Base-by-base conservation (phyloP, 1,139 yeast genomes). In the Suhomyces ambrosiae region DNA sequence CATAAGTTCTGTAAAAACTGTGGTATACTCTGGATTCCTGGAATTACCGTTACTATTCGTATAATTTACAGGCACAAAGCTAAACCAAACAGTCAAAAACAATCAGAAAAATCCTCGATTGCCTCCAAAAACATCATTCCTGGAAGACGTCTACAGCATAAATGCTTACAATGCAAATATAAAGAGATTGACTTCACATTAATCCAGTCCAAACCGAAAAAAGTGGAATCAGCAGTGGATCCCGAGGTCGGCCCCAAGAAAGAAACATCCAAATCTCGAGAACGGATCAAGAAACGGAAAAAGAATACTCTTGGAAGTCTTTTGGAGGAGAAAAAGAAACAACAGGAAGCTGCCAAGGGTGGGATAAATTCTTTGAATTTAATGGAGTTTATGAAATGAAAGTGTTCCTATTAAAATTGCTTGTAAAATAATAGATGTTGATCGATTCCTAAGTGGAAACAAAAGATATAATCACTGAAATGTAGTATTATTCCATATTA, bases 1-100 rank as follows among this genome's bases (percentile, higher is more conserved):
- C 54, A 50, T 43, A 71, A 66, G 45, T 68, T 67, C 46, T 80
- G 86, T 47, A 50, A 56, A 1, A 48, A 52, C 11, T 79, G 86
- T 53, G 75, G 76, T 2, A 48, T 58, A 4, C 49, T 74, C 3
- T 59, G 63, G 33, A 58, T 79, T 1, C 76, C 82, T 0, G 79
- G 79, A 0, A 40, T 71, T 15, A 78, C 71, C 17, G 53, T 68
- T 17, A 40, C 54, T 7, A 53, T 59, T 53, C 48, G 63, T 18
- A 49, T 64, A 2, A 37, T 50, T 23, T 52, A 52, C 49, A 26
- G 38, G 6, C 26, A 17, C 34, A 50, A 38, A 48, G 5, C 30
- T 44, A 32, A 38, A 35, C 23, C 38, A 32, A 51, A 48, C n/a
- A n/a, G n/a, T n/a, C 33, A 49, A 45, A 32, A 30, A 32, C 11